A percentile compares a stretch with the other conserved stretches of the same genome.
phyloP scores from a whole-genome alignment of 2,329 filamentous ascomycete genomes.

The Pseudocercospora pini-densiflorae region DNA sequence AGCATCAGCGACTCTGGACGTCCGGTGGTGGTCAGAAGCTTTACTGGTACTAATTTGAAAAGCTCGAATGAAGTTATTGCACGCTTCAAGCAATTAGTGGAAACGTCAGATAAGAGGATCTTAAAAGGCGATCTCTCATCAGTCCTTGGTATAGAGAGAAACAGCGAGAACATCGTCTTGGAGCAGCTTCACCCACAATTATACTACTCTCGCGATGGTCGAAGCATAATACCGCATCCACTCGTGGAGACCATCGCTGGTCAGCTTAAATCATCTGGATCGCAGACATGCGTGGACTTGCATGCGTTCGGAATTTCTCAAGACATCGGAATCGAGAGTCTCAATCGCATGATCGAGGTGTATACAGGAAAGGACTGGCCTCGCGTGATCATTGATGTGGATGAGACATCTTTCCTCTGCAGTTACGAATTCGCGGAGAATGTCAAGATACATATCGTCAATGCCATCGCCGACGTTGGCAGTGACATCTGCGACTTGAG shows the following conservation, averaged over 20 bases:
- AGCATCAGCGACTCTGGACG: conserved; percentile 23
- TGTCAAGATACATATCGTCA: conserved; percentile 20
- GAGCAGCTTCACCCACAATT: conserved; percentile 22
- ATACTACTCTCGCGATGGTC: conserved; percentile 24
- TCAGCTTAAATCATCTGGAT: conserved; percentile 22
- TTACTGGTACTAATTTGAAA: conserved; percentile 29
- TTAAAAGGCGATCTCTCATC: conserved; percentile 16
- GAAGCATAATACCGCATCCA: conserved; percentile 25
- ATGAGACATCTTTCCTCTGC: conserved; percentile 26
- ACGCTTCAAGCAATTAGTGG: conserved; percentile 21
- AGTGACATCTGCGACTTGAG: conserved; percentile 23
- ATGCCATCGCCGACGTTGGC: conserved; percentile 20
- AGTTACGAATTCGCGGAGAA: conserved; percentile 21
- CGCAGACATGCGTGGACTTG: conserved; percentile 22
- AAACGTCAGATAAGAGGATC: conserved; percentile 17
- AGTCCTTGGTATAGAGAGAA: conserved; percentile 24
- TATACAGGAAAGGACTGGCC: conserved; percentile 29
- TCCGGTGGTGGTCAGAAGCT: conserved; percentile 30
- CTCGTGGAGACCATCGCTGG: conserved; percentile 24
- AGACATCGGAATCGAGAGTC: conserved; percentile 22
- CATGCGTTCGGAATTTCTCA: conserved; percentile 26
- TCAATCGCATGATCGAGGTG: conserved; percentile 27
- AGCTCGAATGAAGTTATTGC: conserved; percentile 18
- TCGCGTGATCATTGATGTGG: conserved; percentile 28
- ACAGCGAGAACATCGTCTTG: conserved; percentile 21